These are phyloP conservation scores for Multifurca ochricompacta DNA, from an alignment of 768 basidiomycete species.

Conservation along the genomic window DNA sequence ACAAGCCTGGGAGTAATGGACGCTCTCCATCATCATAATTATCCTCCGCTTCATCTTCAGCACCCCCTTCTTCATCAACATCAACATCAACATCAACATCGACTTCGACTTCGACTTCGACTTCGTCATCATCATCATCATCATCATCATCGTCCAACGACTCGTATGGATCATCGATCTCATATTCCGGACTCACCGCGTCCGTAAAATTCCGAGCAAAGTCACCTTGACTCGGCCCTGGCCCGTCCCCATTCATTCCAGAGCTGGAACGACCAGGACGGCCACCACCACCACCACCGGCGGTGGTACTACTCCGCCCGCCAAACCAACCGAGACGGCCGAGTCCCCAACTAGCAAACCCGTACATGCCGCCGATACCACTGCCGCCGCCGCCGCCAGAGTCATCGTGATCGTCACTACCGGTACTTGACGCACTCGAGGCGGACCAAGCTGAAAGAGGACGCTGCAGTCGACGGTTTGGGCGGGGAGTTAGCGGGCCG, in stretches of 20 bases:
- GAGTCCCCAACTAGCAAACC: constrained; percentile 37
- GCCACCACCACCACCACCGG: constrained; percentile 7
- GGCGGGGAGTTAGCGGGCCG: constrained; percentile 35
- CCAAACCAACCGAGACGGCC: constrained; percentile 36
- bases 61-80: too few relatives aligned
- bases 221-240: constrained; percentile 36
- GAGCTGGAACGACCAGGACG: too few relatives aligned
- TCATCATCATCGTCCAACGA: constrained; percentile 22
- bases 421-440: constrained; percentile 24
- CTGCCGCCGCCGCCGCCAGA: constrained; percentile 23
- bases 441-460: constrained; percentile 23
- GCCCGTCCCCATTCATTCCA: neutral
- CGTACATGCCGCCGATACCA: constrained; percentile 22
- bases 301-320: constrained; percentile 23
- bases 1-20: constrained; percentile 58
- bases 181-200: constrained; percentile 27
- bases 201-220: constrained; percentile 41
- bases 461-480: constrained; percentile 30
- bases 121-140: constrained; percentile 26
- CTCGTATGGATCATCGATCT: constrained; percentile 22
- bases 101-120: constrained; percentile 10
- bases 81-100: constrained; percentile 15
- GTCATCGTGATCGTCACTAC: constrained; percentile 22
- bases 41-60: constrained; percentile 20
- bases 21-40: constrained; percentile 26